Evolutionary conservation across 371 early-diverging fungal species (phyloP), one percentile per base, ranked within the genome.

Genomic region (Batkoa obscura): DNA sequence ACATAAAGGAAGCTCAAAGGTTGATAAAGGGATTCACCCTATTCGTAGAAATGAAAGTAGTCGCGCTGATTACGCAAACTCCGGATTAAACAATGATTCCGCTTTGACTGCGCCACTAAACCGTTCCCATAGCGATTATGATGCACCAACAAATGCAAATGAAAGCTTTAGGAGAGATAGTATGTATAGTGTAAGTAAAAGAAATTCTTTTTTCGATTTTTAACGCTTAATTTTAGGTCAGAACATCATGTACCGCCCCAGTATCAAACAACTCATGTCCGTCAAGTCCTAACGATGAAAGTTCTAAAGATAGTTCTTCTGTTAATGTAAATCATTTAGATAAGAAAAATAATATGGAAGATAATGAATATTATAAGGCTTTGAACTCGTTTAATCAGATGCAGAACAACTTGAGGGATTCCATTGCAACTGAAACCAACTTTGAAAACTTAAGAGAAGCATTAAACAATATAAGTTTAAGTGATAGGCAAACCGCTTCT

Each of bases 191-290:
- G 50, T 50, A 50, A 50, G 34, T n/a, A 5, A 30, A 48, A 15
- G 10, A 12, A 9, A 30, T 13, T 23, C 12, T 37, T 23, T 50
- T 13, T 30, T 15, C 31, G 32, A 9, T 50, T 30, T 12, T 50
- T 33, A 23, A 23, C 23, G 23, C 23, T 12, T 50, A 30, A 10
- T 12, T 12, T 50, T 52, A 33, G 38, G 53, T 52, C 17, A 35
- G 53, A 12, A 52, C 53, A 12, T 52, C 53, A 0, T 35, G 31
- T 30, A 52, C 53, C 6, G 53, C 53, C 3, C 53, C 53, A n/a
- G 53, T 37, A 30, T 8, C 38, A 12, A 37, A 37, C 38, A 8
- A 36, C 4, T 52, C 53, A 3, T 52, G 53, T 23, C 53, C 53
- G 12, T 9, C 12, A 8, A 52, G 53, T 30, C 53, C 53, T 38